Conservation (phyloP, 257 asterid genomes). For the Scutellaria barbata region DNA sequence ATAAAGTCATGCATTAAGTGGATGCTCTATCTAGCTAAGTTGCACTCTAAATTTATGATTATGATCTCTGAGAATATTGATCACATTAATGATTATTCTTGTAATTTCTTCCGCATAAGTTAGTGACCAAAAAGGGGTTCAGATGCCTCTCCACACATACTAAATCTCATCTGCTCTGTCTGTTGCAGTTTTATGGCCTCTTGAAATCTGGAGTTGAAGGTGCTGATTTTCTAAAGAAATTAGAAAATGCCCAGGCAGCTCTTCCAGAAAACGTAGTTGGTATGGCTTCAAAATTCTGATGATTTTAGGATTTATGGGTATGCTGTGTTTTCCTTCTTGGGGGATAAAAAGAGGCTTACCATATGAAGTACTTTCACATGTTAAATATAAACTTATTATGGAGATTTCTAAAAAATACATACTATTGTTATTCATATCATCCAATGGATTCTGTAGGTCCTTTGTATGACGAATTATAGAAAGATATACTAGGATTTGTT, state of each 20-base stretch:
- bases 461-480: constrained; percentile 19
- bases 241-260: constrained; percentile 77
- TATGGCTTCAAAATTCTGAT: constrained; percentile 29
- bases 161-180: constrained; percentile 32
- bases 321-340: not conserved
- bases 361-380: not conserved
- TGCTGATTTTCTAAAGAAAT: constrained; percentile 86
- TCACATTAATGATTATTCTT: constrained; percentile 11
- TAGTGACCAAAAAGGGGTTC: constrained; percentile 12
- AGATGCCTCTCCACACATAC: constrained; percentile 21
- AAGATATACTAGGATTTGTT: not conserved
- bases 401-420: constrained; percentile 15
- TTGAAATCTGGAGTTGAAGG: constrained; percentile 87
- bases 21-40: constrained; percentile 26
- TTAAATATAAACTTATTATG: not conserved
- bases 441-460: constrained; percentile 15
- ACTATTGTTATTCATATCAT: constrained; percentile 8
- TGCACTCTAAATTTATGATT: constrained; percentile 6
- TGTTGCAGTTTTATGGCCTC: constrained; percentile 76
- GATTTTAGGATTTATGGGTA: constrained; percentile 20
- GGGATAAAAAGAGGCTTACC: not conserved
- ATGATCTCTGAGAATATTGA: constrained; percentile 25
- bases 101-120: constrained; percentile 11
- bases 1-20: not conserved
- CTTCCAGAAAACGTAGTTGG: constrained; percentile 68